Percentiles rank a stretch among this genome's conserved stretches.
Conservation (phyloP, 2,329 filamentous ascomycete genomes). For the Diaporthe sp. region DNA sequence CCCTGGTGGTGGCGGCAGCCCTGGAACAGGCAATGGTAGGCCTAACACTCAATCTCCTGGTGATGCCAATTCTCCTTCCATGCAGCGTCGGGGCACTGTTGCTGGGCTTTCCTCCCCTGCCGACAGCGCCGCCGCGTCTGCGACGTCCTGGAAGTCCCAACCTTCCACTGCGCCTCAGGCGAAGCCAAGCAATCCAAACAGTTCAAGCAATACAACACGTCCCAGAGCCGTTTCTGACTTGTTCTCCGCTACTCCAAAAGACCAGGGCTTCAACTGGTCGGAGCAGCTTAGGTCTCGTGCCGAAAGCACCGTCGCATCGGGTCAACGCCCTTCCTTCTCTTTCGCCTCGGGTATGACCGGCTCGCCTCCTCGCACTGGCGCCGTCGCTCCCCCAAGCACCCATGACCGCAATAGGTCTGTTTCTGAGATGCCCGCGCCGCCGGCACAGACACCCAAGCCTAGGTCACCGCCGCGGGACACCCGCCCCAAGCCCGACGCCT, state of each 20-base stretch:
- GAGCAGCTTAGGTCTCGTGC: constrained; percentile 94
- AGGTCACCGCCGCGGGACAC: constrained; percentile 55
- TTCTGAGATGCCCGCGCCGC: constrained; percentile 72
- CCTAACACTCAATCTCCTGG: constrained; percentile 55
- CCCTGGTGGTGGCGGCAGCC: constrained; percentile 68
- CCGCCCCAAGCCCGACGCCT: constrained; percentile 86
- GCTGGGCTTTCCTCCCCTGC: constrained; percentile 49
- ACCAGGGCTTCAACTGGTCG: constrained; percentile 97
- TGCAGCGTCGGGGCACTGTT: constrained; percentile 47
- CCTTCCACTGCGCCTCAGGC: constrained; percentile 38
- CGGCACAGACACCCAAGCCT: constrained; percentile 64
- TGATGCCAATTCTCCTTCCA: constrained; percentile 49
- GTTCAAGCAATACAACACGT: constrained; percentile 72
- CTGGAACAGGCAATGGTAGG: constrained; percentile 73
- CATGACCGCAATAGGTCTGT: constrained; percentile 81
- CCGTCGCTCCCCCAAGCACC: constrained; percentile 46
- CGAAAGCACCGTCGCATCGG: constrained; percentile 78
- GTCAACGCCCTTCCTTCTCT: constrained; percentile 70
- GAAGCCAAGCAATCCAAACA: constrained; percentile 69
- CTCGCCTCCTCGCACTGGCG: constrained; percentile 58
- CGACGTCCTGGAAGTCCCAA: constrained; percentile 48
- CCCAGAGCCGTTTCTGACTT: constrained; percentile 76
- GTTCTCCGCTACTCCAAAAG: constrained; percentile 72
- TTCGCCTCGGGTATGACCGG: constrained; percentile 61
- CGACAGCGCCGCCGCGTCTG: constrained; percentile 50